These are phyloP conservation scores for Prunus mongolica DNA, from an alignment of 306 rosid species.

Conservation along the genomic window DNA sequence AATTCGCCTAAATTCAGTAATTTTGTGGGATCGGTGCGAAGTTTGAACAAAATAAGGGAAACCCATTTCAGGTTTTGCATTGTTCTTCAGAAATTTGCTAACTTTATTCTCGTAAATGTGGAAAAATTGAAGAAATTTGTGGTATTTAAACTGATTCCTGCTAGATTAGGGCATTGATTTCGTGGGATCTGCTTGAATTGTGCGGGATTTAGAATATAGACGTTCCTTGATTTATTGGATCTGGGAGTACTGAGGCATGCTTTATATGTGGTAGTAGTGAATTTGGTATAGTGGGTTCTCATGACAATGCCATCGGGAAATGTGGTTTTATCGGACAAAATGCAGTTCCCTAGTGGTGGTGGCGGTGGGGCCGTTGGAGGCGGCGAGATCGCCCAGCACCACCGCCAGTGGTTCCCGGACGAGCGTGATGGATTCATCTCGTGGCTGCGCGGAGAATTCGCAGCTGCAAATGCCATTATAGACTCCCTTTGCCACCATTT, in stretches of 20 bases:
- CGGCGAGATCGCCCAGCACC: constrained; percentile 60
- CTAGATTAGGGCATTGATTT: constrained; percentile 28
- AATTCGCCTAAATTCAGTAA: not conserved
- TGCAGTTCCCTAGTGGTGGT: constrained; percentile 56
- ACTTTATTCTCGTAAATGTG: constrained; percentile 11
- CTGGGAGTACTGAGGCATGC: constrained; percentile 45
- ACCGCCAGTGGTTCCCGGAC: constrained; percentile 77
- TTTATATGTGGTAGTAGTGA: constrained; percentile 43
- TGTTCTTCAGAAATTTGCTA: constrained; percentile 15
- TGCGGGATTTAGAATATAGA: not conserved
- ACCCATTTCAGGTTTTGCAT: constrained; percentile 16
- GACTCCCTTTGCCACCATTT: constrained; percentile 86
- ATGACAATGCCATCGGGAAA: constrained; percentile 98
- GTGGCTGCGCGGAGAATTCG: constrained; percentile 95
- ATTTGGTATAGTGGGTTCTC: constrained; percentile 34
- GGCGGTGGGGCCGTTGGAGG: constrained; percentile 31
- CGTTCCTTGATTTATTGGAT: constrained; percentile 31
- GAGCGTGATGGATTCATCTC: constrained; percentile 92
- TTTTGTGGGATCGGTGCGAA: constrained; percentile 20
- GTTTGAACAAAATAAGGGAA: not conserved
- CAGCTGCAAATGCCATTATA: constrained; percentile 92
- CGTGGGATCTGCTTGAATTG: constrained; percentile 38
- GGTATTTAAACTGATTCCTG: constrained; percentile 24
- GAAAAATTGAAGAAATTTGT: constrained; percentile 23
- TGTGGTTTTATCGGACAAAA: constrained; percentile 67